phyloP scores from a whole-genome alignment of 768 basidiomycete genomes.

The Rhizopogon rudus region DNA sequence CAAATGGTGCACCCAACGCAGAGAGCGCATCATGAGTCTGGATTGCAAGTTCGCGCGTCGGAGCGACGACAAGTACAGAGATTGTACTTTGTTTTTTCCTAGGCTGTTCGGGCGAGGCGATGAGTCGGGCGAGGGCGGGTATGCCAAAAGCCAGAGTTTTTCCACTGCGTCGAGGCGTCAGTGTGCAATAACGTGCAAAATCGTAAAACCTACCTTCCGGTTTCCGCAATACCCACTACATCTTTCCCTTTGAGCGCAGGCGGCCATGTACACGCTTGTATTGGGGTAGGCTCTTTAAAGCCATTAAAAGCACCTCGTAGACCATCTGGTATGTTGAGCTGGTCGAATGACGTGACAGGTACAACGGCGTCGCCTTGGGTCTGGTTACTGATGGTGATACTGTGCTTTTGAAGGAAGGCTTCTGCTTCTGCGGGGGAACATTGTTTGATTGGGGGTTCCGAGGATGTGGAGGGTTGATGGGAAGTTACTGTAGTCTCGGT shows the following conservation, averaged over 20 bases:
- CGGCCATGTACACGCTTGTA: constrained; percentile 95
- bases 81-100: constrained; percentile 34
- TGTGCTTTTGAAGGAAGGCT: constrained; percentile 66
- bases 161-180: constrained; percentile 46
- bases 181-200: background rate
- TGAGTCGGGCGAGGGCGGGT: constrained; percentile 73
- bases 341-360: constrained; percentile 73
- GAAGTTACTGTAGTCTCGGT: constrained; percentile 13
- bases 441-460: constrained; percentile 16
- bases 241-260: constrained; percentile 77
- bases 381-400: constrained; percentile 65
- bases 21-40: constrained; percentile 88
- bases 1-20: constrained; percentile 66
- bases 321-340: constrained; percentile 60
- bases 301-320: constrained; percentile 59
- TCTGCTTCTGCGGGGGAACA: constrained; percentile 40
- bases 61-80: constrained; percentile 79
- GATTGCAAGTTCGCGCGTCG: constrained; percentile 93
- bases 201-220: constrained; percentile 60
- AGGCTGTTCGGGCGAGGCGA: constrained; percentile 32
- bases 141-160: constrained; percentile 97
- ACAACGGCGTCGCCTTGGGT: constrained; percentile 38
- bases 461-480: constrained; percentile 9
- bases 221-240: constrained; percentile 95
- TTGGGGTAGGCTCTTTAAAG: constrained; percentile 89